phyloP scores from a whole-genome alignment of 129 eudicot species.

The Mikania micrantha region DNA sequence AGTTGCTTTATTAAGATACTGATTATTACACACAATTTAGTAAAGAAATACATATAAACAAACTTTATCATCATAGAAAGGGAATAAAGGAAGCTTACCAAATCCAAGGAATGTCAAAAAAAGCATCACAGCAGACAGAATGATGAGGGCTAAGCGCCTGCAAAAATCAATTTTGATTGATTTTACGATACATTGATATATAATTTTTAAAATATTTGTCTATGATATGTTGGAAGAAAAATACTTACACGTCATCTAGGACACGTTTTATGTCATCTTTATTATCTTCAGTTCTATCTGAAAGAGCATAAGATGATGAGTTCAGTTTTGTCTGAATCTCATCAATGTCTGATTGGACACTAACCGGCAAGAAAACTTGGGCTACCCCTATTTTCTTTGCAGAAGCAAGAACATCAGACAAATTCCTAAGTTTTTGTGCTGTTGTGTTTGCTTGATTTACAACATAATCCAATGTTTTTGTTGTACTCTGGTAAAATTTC shows the following conservation, averaged over 20 bases:
- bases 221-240: background rate
- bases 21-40: too few relatives aligned
- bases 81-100: constrained; percentile 36
- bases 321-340: constrained; percentile 49
- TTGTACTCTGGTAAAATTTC: constrained; percentile 65
- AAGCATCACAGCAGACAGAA: constrained; percentile 84
- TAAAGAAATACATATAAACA: background rate
- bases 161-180: constrained; percentile 14
- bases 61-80: background rate
- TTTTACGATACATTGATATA: background rate
- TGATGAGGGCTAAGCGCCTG: constrained; percentile 75
- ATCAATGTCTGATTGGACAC: constrained; percentile 76
- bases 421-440: constrained; percentile 55
- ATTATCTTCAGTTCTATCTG: constrained; percentile 53
- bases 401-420: constrained; percentile 76
- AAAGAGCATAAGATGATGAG: constrained; percentile 59
- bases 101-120: constrained; percentile 79
- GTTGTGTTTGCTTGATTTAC: constrained; percentile 66
- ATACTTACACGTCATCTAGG: constrained; percentile 55
- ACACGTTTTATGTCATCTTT: constrained; percentile 45
- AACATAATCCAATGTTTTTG: constrained; percentile 52
- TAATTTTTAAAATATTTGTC: background rate
- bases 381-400: constrained; percentile 79
- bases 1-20: too few relatives aligned
- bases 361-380: constrained; percentile 50